Base-by-base conservation (phyloP, 2,329 filamentous ascomycete species). In the Gaeumannomyces tritici region DNA sequence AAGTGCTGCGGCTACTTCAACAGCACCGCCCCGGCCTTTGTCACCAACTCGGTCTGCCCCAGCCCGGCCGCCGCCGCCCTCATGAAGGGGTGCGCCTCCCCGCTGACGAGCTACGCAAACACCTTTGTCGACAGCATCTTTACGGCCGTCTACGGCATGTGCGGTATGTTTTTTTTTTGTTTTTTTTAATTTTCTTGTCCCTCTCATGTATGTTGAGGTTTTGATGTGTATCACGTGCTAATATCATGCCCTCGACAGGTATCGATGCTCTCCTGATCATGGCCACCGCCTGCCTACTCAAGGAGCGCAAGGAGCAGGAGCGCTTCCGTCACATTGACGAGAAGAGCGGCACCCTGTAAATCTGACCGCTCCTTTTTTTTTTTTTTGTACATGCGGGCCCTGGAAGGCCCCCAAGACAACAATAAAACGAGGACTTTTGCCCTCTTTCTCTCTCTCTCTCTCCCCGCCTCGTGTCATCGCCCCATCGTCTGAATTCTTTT, bases 1-100 rank as follows among this genome's bases (percentile, higher is more conserved):
- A 73, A 84, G 68, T 95, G 90, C 83, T 95, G 90, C 69, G 90
- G 90, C 65, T 95, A 90, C 76, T 76, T 83, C 68, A 91, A 92
- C 76, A 85, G 82, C 73, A 88, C 86, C 5, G 81, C 84, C 15
- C 88, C 89, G 13, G 85, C 87, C 61, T 93, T 93, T 72, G 79
- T 91, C 66, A 85, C 83, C 62, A 87, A 93, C 68, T 66, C 73
- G 7, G 84, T 81, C 1, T 95, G 90, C 73, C 81, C 85, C 12
- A 90, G 86, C 70, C 84, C 88, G 8, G 84, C 89, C 2, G 83
- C 87, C 51, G 89, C 90, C 2, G 86, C 88, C 18, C 80, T 89
- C 47, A 83, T 88, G 71, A 80, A 82, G 63, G 89, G 89, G 11
- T 95, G 90, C 72, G 82, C 89, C 21, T 79, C 81, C 2, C 81